These are phyloP conservation scores for Spathaspora boniae DNA, from an alignment of 805 yeast species.

Conservation along the genomic window DNA sequence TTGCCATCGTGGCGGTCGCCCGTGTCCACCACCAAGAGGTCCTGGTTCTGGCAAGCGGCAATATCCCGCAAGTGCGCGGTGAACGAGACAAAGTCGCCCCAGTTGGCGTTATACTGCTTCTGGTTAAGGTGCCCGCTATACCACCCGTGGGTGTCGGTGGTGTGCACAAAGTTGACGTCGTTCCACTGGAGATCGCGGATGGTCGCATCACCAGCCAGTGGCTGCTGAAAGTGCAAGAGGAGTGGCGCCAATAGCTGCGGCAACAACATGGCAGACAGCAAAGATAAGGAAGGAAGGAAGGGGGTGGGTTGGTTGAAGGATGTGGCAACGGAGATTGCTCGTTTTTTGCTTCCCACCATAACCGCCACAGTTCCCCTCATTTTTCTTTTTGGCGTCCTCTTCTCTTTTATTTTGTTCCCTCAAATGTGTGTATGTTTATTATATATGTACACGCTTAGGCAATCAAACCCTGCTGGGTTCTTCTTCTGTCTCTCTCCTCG, in stretches of 20 bases:
- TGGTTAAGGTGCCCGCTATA: slow-evolving; percentile 85
- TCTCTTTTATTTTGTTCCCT: neutral
- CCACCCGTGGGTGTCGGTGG: slow-evolving; percentile 99
- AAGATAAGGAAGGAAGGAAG: no score
- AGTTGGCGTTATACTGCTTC: slow-evolving; percentile 72
- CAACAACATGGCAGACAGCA: no score
- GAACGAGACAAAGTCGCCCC: slow-evolving; percentile 89
- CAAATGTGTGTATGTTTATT: neutral
- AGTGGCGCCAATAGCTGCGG: neutral
- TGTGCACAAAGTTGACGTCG: slow-evolving; percentile 79
- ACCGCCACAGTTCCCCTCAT: no score
- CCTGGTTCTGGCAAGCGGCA: slow-evolving; percentile 49
- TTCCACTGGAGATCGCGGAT: slow-evolving; percentile 60
- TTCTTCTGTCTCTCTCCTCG: slow-evolving; percentile 45
- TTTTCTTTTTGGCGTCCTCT: neutral
- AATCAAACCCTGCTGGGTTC: slow-evolving; percentile 35
- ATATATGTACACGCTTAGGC: slow-evolving; percentile 2
- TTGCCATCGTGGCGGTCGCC: slow-evolving; percentile 97
- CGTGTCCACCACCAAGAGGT: slow-evolving; percentile 73
- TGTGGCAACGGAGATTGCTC: no score
- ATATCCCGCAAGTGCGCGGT: slow-evolving; percentile 43
- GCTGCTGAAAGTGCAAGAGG: neutral
- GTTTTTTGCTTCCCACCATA: no score
- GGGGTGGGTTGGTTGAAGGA: no score
- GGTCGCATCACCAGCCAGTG: no score